A percentile compares a stretch with the other conserved stretches of the same genome.
Evolutionary conservation across 441 rosid genomes (phyloP).

Genomic region (Pelargonium hybrid): DNA sequence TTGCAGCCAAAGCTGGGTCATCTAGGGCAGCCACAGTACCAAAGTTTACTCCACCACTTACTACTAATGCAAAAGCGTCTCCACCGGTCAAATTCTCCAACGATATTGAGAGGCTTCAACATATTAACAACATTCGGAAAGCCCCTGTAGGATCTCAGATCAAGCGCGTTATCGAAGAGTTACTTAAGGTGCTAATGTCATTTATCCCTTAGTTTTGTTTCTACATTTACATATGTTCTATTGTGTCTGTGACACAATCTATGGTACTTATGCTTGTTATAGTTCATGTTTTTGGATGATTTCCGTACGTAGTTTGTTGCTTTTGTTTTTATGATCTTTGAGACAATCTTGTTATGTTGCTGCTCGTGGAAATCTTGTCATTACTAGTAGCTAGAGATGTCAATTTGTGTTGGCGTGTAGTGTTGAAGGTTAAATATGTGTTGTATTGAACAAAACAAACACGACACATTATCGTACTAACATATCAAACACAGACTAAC

Average conservation of each 20-base stretch:
- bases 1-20: conserved; percentile 37
- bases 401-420: no score
- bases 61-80: conserved; percentile 29
- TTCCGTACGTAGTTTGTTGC: background rate
- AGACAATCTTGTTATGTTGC: background rate
- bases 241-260: background rate
- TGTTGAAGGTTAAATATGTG: no score
- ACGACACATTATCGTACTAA: no score
- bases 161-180: conserved; percentile 71
- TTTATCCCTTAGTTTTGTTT: background rate
- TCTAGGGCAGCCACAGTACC: conserved; percentile 24
- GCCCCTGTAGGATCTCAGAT: conserved; percentile 77
- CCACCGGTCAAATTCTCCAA: conserved; percentile 62
- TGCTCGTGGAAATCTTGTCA: background rate
- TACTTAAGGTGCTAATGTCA: conserved; percentile 36
- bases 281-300: background rate
- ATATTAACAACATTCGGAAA: conserved; percentile 54
- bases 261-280: background rate
- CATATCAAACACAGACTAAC: no score
- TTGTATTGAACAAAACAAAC: no score
- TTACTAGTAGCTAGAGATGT: no score
- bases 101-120: conserved; percentile 65
- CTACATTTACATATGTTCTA: background rate
- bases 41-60: conserved; percentile 23
- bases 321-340: background rate